phyloP scores from a whole-genome alignment of 2,329 filamentous ascomycete species.

The Calonectria crousiana region DNA sequence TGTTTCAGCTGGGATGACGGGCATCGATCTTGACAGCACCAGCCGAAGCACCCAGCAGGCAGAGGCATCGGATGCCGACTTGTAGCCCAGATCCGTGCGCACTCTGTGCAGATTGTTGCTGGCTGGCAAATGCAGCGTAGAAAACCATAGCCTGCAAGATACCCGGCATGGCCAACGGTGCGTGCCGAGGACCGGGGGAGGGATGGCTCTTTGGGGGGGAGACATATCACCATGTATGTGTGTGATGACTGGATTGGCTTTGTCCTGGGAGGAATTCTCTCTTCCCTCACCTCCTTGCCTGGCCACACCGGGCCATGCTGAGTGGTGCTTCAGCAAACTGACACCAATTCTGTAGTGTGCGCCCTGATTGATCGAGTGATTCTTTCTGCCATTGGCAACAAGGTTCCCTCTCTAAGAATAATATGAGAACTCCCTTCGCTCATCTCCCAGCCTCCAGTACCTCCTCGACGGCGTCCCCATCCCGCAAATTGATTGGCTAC shows the following conservation, averaged over 20 bases:
- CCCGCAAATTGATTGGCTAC: constrained; percentile 39
- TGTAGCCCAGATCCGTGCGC: constrained; percentile 10
- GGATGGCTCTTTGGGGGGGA: not conserved
- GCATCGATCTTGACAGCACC: constrained; percentile 16
- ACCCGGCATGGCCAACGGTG: constrained; percentile 2
- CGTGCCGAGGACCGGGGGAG: not conserved
- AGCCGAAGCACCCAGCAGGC: constrained; percentile 1
- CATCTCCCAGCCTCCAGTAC: constrained; percentile 41
- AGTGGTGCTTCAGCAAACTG: not conserved
- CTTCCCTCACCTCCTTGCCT: not conserved
- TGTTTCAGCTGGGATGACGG: constrained; percentile 24
- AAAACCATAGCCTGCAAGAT: not conserved
- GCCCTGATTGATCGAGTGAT: constrained; percentile 18
- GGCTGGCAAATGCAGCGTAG: not conserved
- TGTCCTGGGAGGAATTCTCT: constrained; percentile 11
- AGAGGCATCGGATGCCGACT: constrained; percentile 1
- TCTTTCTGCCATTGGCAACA: constrained; percentile 16
- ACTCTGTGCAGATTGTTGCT: not conserved
- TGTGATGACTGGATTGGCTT: not conserved
- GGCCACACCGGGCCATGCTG: constrained; percentile 4
- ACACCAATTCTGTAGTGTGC: constrained; percentile 8
- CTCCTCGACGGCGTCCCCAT: constrained; percentile 34
- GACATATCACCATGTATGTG: not conserved
- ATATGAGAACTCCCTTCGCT: constrained; percentile 30
- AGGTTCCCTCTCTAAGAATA: constrained; percentile 26